These are phyloP conservation scores for Leishmania tarentolae DNA, from an alignment of 208 protist genomes.

Conservation along the genomic window DNA sequence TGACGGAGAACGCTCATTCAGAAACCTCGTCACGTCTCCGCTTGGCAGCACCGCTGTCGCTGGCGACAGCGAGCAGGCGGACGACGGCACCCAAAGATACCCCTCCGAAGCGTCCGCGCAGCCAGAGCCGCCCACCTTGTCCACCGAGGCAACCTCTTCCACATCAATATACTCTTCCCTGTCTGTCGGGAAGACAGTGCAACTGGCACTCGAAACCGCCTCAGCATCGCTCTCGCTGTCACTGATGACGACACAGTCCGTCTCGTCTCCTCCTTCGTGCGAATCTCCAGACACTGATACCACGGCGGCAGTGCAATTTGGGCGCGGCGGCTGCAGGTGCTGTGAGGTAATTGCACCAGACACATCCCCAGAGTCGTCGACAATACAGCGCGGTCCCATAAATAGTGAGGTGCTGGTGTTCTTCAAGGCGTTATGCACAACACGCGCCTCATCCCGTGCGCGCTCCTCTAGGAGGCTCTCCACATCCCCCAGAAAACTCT, in stretches of 20 bases:
- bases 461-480: slow-evolving; percentile 45
- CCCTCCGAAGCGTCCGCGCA: neutral
- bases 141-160: slow-evolving; percentile 7
- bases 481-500: slow-evolving; percentile 60
- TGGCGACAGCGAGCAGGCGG: neutral
- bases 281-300: neutral
- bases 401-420: slow-evolving; percentile 78
- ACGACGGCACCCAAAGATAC: neutral
- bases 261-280: neutral
- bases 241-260: neutral
- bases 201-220: neutral
- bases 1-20: slow-evolving; percentile 4
- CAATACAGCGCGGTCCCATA: slow-evolving; percentile 66
- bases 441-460: slow-evolving; percentile 38
- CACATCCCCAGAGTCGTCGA: slow-evolving; percentile 9
- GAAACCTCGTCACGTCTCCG: slow-evolving; percentile 17
- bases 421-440: slow-evolving; percentile 58
- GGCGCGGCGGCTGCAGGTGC: neutral
- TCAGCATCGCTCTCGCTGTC: slow-evolving; percentile 11
- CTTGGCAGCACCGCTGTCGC: slow-evolving; percentile 12
- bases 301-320: neutral
- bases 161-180: slow-evolving; percentile 12
- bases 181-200: neutral
- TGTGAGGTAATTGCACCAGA: neutral
- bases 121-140: slow-evolving; percentile 4